Conservation (phyloP, 768 basidiomycete genomes). For the Calocybe indica region DNA sequence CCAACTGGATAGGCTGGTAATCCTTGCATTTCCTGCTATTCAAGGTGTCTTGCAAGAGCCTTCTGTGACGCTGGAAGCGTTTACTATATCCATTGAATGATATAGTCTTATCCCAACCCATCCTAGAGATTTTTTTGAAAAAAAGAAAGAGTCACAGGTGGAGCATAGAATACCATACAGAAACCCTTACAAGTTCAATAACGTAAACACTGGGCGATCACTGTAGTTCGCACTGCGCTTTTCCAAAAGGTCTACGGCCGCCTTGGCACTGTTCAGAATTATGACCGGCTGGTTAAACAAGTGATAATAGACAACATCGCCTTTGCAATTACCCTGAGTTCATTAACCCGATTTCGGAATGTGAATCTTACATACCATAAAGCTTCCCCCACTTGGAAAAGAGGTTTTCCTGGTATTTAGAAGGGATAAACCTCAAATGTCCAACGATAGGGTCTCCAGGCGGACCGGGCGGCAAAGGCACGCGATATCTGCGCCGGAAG, state of each 20-base stretch:
- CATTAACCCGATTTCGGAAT: no score
- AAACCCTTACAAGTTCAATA: no score
- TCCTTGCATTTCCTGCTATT: slow-evolving; percentile 11
- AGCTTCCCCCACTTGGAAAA: slow-evolving; percentile 16
- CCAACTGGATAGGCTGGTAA: slow-evolving; percentile 17
- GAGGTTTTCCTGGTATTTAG: slow-evolving; percentile 8
- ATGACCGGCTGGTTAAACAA: neutral
- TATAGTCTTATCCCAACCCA: slow-evolving; percentile 8
- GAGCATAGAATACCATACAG: no score
- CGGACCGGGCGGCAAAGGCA: slow-evolving; percentile 14
- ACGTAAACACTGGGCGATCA: slow-evolving; percentile 3
- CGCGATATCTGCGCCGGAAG: no score
- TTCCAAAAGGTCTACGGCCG: slow-evolving; percentile 7
- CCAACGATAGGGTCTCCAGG: slow-evolving; percentile 22
- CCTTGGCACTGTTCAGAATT: slow-evolving; percentile 6
- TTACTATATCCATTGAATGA: slow-evolving; percentile 12
- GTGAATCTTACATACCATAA: slow-evolving; percentile 12
- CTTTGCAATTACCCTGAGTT: no score
- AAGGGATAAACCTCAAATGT: slow-evolving; percentile 16
- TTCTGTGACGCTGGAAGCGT: slow-evolving; percentile 10
- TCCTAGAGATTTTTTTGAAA: slow-evolving; percentile 1
- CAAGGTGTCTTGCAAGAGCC: slow-evolving; percentile 12
- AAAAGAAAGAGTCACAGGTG: neutral
- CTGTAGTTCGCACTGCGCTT: slow-evolving; percentile 8
- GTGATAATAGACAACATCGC: no score